Evolutionary conservation across 495 filamentous ascomycete genomes (phyloP), one percentile per base, ranked within the genome.

Genomic region (Recurvomyces mirabilis): DNA sequence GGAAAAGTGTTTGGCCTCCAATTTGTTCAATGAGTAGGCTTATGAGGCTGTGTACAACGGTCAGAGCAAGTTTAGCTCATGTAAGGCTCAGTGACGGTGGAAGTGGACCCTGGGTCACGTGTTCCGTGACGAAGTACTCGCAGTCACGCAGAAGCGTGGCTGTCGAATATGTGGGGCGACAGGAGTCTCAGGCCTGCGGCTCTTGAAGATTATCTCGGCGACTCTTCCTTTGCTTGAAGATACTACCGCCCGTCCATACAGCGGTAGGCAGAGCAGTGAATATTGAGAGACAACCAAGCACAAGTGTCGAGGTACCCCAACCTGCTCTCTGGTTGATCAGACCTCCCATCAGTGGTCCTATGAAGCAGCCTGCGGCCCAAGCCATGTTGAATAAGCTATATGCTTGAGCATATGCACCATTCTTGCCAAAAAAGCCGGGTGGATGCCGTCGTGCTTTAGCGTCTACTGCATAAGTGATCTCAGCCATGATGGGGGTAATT

Each of bases 401-500:
- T 1, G 73, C 71, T 39, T 75, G 71, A 12, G 72, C 74, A 56
- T 71, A 72, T 0, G 73, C 74, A 2, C 78, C 77, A 15, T 64
- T 64, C 10, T 55, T 56, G 0, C 64, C 64, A 49, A 60, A 67
- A 44, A 57, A 52, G 2, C 59, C 59, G 0, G 46, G 36, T 2
- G 55, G 46, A 10, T 26, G 40, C 32, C 45, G 49, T 35, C 24
- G 45, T 39, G 62, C 60, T 49, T 63, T 65, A 3, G 47, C 55
- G 21, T 58, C 55, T 11, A 65, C 77, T 4, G 79, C 67, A 24
- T 79, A 76, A 33, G 68, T 65, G 21, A 77, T 67, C 54, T 89
- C 85, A 0, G 81, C 81, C 66, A 86, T 73, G 12, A 87, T 58
- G 0, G 82, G 74, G 2, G 79, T 70, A 43, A 79, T 69, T 1